Conservation (phyloP, 2,329 filamentous ascomycete genomes). For the Mariannaea sp. region DNA sequence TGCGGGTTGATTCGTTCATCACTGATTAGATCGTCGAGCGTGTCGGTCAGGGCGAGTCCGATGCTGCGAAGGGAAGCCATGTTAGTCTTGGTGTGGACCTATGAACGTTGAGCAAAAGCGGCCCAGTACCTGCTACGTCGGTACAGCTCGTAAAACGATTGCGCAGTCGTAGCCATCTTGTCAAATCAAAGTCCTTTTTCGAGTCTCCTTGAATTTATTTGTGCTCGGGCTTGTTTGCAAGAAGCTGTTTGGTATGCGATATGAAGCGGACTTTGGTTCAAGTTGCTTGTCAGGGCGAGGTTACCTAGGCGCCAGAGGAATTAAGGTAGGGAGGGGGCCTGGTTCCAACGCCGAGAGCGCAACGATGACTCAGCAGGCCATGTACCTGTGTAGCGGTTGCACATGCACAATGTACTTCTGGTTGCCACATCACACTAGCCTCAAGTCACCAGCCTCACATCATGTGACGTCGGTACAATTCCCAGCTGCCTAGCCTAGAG, state of each 20-base stretch:
- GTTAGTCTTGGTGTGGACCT: conserved; percentile 40
- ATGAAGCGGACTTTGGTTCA: conserved; percentile 2
- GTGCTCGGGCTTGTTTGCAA: not conserved
- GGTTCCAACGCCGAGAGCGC: not conserved
- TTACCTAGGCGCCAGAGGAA: too few species aligned
- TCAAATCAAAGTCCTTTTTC: conserved; percentile 13
- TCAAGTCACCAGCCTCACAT: conserved; percentile 33
- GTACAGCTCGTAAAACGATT: conserved; percentile 91
- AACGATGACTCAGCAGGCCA: not conserved
- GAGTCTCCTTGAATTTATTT: conserved; percentile 2
- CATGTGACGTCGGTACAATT: conserved; percentile 45
- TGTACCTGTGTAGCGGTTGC: not conserved
- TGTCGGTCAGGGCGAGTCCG: conserved; percentile 91
- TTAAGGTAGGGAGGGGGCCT: too few species aligned
- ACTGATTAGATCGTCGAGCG: conserved; percentile 94
- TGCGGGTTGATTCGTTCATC: conserved; percentile 95
- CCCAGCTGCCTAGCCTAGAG: conserved; percentile 32
- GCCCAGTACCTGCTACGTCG: conserved; percentile 87
- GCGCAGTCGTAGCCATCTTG: conserved; percentile 54
- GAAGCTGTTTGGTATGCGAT: conserved; percentile 9
- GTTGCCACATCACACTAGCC: too few species aligned
- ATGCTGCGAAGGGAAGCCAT: conserved; percentile 63
- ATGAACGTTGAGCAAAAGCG: conserved; percentile 34
- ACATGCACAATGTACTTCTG: too few species aligned
- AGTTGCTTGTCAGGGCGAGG: conserved; percentile 13